Base-by-base conservation (phyloP, 2,329 filamentous ascomycete species). In the Alternaria sp. region DNA sequence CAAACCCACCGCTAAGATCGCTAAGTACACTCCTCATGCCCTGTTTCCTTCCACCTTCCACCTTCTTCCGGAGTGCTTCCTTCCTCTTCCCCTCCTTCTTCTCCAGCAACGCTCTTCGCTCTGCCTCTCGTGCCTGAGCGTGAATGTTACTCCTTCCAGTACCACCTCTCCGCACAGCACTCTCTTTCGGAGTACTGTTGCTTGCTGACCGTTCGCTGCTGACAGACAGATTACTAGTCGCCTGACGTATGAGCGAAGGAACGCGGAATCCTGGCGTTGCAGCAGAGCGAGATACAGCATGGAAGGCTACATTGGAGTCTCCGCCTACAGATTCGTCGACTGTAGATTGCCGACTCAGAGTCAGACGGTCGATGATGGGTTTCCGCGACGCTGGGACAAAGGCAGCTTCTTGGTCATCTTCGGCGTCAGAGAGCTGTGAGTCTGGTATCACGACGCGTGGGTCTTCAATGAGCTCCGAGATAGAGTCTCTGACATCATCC, bases 391-490 rank as follows among this genome's bases (percentile, higher is more conserved):
- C 73, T 69, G 71, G 86, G 77, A 72, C 14, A 71, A 30, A 20
- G 34, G 36, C 36, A 65, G 63, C 4, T 56, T 57, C 32, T 57
- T 71, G 63, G 51, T 83, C 59, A 28, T 78, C 76, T 22, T 82
- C 81, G 0, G 79, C 81, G 43, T 78, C 74, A 36, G 70, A 62
- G 63, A 67, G 70, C 64, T 80, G 73, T 16, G 86, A 84, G 57
- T 87, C 83, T 26, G 87, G 85, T 43, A 91, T 88, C 7, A 82
- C 73, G n/a, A 81, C 74, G 18, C 68, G 69, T 0, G 83, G 83
- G 39, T 87, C 86, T 52, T 96, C 93, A 16, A 97, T 88, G 9
- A 97, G 85, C 76, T 90, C 91, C 5, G 92, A 96, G 7, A 97
- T 82, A 0, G 91, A 92, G 75, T 94, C 88, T 57, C 93, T 89